These are phyloP conservation scores for Hordeum marinum DNA, from an alignment of 176 grass and related monocot species.

Conservation along the genomic window DNA sequence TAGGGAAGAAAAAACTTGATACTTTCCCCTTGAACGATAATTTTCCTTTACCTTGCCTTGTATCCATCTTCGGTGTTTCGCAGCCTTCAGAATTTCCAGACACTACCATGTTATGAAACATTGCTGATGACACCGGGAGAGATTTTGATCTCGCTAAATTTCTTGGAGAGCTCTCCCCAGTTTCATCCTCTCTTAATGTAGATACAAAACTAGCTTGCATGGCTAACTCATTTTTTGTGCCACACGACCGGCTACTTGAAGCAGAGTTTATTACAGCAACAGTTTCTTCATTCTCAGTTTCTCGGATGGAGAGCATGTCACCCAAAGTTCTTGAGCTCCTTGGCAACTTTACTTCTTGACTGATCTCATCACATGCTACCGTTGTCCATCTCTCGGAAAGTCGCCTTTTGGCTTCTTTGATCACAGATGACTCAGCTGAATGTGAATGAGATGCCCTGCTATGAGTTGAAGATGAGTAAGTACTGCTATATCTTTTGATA, in stretches of 20 bases:
- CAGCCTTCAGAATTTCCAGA: conserved; percentile 43
- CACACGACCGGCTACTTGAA: not conserved
- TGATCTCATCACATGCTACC: conserved; percentile 54
- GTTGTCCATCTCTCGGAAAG: conserved; percentile 86
- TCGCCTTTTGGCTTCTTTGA: conserved; percentile 78
- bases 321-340: conserved; percentile 91
- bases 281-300: conserved; percentile 46
- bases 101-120: conserved; percentile 45
- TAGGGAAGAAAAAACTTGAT: conserved; percentile 84
- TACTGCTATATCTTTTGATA: conserved; percentile 52
- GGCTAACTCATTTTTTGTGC: conserved; percentile 31
- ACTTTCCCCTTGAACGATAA: conserved; percentile 76
- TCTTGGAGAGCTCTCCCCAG: conserved; percentile 25
- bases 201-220: conserved; percentile 31
- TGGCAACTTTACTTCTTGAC: conserved; percentile 44
- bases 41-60: conserved; percentile 51
- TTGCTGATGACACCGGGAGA: conserved; percentile 65
- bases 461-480: conserved; percentile 56
- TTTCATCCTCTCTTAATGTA: conserved; percentile 32
- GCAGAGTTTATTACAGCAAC: conserved; percentile 8
- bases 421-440: conserved; percentile 80
- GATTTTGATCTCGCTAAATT: conserved; percentile 76
- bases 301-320: conserved; percentile 80
- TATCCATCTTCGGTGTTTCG: conserved; percentile 24
- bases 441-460: conserved; percentile 49